Base-by-base conservation (phyloP, 2,329 filamentous ascomycete genomes). In the Blastomyces parvus region DNA sequence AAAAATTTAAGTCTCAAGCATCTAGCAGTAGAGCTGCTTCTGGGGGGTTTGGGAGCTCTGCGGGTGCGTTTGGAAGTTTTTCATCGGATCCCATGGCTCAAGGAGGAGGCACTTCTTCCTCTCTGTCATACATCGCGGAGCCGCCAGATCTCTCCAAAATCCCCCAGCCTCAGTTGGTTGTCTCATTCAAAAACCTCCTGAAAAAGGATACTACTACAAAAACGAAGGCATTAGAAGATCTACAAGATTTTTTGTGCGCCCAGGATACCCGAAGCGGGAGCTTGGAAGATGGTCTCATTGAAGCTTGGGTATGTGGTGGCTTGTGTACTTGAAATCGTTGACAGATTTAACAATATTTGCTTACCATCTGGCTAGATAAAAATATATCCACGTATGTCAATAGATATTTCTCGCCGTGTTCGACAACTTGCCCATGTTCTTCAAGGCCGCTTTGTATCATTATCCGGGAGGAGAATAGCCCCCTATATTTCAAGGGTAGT, bases 121-220 rank as follows among this genome's bases (percentile, higher is more conserved):
- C 79, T 55, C 82, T 99, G 48, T 96, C 92, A 55, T 97, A 96
- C 77, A 84, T 97, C 61, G 82, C 89, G 61, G 91, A 96, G 70
- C 90, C 91, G 11, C 89, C 90, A 58, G 88, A 96, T 70, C 85
- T 96, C 68, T 86, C 86, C 42, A 79, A 79, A 53, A 86, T 99
- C 64, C 88, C 86, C 55, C 87, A 96, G 69, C 83, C 91, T 8
- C 89, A 94, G 71, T 81, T 93, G 46, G 86, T 93, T 46, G 91
- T 97, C 17, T 86, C 87, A n/a, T 90, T 97, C 78, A 96, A 97
- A 76, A 96, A 95, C 69, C 78, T 97, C 3, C 83, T 87, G 60
- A 99, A 97, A 78, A 96, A 94, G 77, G 93, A 97, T 78, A 88
- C 87, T 70, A 96, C 86, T 13, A 99, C 94, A 46, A 96, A 96